Conservation (phyloP, 2,329 filamentous ascomycete species). For the Periconia sp. region DNA sequence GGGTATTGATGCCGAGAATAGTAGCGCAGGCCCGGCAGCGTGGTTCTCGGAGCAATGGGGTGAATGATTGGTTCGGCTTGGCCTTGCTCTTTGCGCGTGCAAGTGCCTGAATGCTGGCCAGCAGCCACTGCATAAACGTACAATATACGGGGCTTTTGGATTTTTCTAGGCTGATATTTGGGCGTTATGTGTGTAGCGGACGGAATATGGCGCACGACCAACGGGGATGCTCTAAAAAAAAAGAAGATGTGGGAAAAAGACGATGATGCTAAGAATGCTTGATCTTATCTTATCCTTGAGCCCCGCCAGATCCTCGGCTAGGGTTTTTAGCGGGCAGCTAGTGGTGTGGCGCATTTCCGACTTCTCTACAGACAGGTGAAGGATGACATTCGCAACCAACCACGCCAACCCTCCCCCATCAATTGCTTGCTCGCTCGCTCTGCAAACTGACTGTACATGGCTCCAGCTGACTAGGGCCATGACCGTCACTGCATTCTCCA, state of each 20-base stretch:
- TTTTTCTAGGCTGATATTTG: too few relatives aligned
- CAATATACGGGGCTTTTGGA: not conserved
- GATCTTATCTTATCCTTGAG: too few relatives aligned
- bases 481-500: slow-evolving; percentile 23
- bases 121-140: not conserved
- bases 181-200: not conserved
- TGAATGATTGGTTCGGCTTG: slow-evolving; percentile 20
- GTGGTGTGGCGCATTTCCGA: slow-evolving; percentile 12
- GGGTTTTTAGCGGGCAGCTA: too few relatives aligned
- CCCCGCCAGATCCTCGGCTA: slow-evolving; percentile 20
- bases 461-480: slow-evolving; percentile 3
- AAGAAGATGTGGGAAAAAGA: too few relatives aligned
- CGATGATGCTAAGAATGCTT: too few relatives aligned
- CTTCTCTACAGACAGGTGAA: slow-evolving; percentile 9
- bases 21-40: slow-evolving; percentile 20
- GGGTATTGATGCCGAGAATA: slow-evolving; percentile 25
- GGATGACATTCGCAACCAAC: too few relatives aligned
- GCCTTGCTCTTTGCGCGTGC: slow-evolving; percentile 18
- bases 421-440: too few relatives aligned
- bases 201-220: slow-evolving; percentile 2
- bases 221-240: not conserved
- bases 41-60: slow-evolving; percentile 31
- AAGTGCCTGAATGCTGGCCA: not conserved
- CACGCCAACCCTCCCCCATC: too few relatives aligned
- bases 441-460: not conserved